These are phyloP conservation scores for Azolla pinnata DNA, from an alignment of 75 land plant species.

Conservation along the genomic window DNA sequence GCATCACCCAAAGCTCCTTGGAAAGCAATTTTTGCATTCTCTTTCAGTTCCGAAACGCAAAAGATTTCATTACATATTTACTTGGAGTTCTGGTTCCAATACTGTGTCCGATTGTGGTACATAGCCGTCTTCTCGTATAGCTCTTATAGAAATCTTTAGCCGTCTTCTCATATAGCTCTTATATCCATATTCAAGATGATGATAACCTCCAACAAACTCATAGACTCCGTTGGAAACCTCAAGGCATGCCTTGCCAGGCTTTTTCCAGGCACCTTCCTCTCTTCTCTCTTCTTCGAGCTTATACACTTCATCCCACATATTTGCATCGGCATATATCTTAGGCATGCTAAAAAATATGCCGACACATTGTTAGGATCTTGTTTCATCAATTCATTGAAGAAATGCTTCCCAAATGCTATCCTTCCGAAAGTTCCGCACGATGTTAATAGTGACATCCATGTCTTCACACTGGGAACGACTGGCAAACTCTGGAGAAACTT, in stretches of 20 bases:
- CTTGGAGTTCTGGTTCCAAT: constrained; percentile 5
- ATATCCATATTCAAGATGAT: constrained; percentile 30
- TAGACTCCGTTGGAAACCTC: constrained; percentile 48
- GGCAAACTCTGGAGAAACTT: constrained; percentile 17
- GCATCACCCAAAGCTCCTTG: too few relatives aligned
- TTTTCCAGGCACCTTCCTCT: not conserved
- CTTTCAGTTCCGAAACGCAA: too few relatives aligned
- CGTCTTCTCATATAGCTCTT: constrained; percentile 24
- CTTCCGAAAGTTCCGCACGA: constrained; percentile 11
- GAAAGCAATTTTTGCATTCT: too few relatives aligned
- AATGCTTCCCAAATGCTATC: constrained; percentile 10
- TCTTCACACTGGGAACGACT: constrained; percentile 12
- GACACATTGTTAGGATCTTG: constrained; percentile 3
- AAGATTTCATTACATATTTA: too few relatives aligned
- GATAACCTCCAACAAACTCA: constrained; percentile 44
- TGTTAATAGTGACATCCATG: constrained; percentile 19
- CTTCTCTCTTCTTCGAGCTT: constrained; percentile 4
- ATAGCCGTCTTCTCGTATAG: constrained; percentile 45
- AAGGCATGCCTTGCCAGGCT: constrained; percentile 31
- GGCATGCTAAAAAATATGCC: constrained; percentile 19
- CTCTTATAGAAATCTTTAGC: constrained; percentile 28
- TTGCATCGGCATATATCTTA: constrained; percentile 12
- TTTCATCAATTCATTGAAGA: constrained; percentile 5
- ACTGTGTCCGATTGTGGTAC: constrained; percentile 33
- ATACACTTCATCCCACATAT: constrained; percentile 12